Evolutionary conservation across 2,329 filamentous ascomycete species (phyloP).

Genomic region (Trichoderma simmonsii): DNA sequence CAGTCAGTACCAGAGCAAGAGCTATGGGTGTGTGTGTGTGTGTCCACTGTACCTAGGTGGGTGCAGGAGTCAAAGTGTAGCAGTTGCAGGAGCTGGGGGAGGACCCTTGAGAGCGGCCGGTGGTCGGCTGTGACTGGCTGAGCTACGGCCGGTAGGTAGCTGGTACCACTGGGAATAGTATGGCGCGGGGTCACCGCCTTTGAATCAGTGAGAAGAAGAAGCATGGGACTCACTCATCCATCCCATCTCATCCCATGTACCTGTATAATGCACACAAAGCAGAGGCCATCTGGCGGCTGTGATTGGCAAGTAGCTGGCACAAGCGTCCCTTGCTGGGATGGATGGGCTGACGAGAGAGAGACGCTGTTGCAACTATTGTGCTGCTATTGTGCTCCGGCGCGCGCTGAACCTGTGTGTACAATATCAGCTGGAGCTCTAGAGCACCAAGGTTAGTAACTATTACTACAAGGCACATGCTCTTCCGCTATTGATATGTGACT

Average conservation of each 20-base stretch:
- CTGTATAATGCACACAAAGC: neutral
- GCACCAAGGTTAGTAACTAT: neutral
- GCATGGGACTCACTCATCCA: neutral
- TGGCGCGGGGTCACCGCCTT: constrained; percentile 13
- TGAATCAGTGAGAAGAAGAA: neutral
- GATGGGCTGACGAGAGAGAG: neutral
- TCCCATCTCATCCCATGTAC: neutral
- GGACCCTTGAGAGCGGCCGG: neutral
- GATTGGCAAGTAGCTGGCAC: neutral
- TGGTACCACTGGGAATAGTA: neutral
- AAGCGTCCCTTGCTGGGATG: neutral
- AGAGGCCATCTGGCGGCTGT: neutral
- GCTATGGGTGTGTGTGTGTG: constrained; percentile 5
- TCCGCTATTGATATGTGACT: neutral
- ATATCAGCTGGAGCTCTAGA: neutral
- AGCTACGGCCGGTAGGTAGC: neutral
- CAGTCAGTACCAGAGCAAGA: neutral
- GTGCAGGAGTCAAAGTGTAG: neutral
- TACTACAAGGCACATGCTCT: neutral
- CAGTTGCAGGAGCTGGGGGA: neutral
- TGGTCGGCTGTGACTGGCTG: neutral
- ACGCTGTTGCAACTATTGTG: neutral
- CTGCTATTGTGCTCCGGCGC: neutral
- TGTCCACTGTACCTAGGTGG: neutral
- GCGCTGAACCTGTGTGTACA: neutral